Percentiles rank a stretch among this genome's conserved stretches.
These are phyloP conservation scores for Trypanosomatidae sp. DNA, from an alignment of 208 protist species.

Conservation along the genomic window DNA sequence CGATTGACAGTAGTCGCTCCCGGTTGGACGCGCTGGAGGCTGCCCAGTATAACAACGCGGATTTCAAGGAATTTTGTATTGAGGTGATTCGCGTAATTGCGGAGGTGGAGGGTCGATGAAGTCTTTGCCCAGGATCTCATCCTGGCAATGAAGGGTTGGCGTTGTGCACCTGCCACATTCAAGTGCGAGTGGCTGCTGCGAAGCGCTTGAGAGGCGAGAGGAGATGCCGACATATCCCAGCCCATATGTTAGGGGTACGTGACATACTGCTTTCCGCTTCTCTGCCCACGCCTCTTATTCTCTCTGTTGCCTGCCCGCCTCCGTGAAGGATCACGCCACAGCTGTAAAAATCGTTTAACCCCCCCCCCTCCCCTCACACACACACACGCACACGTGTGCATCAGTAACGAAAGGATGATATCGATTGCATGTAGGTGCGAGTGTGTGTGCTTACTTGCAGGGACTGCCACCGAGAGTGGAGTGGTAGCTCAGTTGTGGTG, in stretches of 20 bases:
- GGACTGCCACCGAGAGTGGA: neutral
- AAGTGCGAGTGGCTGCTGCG: neutral
- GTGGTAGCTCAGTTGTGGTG: neutral
- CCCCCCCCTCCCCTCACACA: neutral
- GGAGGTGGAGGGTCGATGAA: conserved; percentile 26
- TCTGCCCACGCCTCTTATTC: neutral
- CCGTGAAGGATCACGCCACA: neutral
- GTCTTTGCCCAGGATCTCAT: neutral
- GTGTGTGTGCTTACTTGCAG: neutral
- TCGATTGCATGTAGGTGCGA: neutral
- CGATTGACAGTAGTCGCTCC: conserved; percentile 69
- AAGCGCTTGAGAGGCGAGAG: neutral
- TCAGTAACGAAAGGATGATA: too few species aligned
- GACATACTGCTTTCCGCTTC: neutral
- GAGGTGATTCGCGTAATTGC: conserved; percentile 49
- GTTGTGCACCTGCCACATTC: neutral
- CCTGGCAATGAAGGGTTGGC: neutral
- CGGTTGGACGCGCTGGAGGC: conserved; percentile 79
- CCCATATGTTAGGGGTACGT: neutral
- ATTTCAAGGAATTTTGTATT: conserved; percentile 75
- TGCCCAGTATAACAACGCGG: conserved; percentile 69
- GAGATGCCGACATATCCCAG: neutral
- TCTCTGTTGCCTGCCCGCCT: neutral
- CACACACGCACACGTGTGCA: neutral
- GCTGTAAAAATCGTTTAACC: neutral